phyloP scores from a whole-genome alignment of 495 filamentous ascomycete genomes.

The Geoglossum glabrum region DNA sequence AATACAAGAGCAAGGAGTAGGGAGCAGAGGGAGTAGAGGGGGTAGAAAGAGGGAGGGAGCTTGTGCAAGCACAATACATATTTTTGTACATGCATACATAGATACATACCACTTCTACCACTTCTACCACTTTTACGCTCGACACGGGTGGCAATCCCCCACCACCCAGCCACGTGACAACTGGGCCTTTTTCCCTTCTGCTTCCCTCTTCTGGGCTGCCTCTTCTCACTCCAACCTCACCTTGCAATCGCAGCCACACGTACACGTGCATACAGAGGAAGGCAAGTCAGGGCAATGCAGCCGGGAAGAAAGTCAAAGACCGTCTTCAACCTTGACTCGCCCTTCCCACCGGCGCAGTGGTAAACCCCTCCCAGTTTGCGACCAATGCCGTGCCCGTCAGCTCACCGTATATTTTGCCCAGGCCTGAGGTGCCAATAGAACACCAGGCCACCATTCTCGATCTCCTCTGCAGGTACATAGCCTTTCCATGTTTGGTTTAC shows the following conservation, averaged over 20 bases:
- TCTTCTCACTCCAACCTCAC: no score
- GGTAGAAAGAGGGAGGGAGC: no score
- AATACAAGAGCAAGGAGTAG: no score
- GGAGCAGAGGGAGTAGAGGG: no score
- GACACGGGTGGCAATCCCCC: no score
- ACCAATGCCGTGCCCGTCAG: background rate
- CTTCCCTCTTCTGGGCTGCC: no score
- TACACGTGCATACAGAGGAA: background rate
- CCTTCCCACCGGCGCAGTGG: conserved; percentile 16
- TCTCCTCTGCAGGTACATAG: conserved; percentile 31
- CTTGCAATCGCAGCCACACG: background rate
- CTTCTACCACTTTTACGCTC: no score
- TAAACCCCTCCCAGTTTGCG: conserved; percentile 2
- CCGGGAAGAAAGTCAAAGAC: conserved; percentile 10
- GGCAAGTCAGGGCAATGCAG: background rate
- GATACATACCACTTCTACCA: no score
- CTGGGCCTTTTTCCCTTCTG: no score
- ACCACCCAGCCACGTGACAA: no score
- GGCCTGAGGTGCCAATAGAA: conserved; percentile 27
- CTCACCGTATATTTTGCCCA: conserved; percentile 9
- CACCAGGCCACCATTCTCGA: conserved; percentile 34
- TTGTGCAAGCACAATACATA: no score
- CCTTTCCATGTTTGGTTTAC: background rate
- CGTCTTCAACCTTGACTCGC: conserved; percentile 18
- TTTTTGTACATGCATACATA: no score